Conservation (phyloP, 495 filamentous ascomycete species). For the Polyplosphaeria fusca region DNA sequence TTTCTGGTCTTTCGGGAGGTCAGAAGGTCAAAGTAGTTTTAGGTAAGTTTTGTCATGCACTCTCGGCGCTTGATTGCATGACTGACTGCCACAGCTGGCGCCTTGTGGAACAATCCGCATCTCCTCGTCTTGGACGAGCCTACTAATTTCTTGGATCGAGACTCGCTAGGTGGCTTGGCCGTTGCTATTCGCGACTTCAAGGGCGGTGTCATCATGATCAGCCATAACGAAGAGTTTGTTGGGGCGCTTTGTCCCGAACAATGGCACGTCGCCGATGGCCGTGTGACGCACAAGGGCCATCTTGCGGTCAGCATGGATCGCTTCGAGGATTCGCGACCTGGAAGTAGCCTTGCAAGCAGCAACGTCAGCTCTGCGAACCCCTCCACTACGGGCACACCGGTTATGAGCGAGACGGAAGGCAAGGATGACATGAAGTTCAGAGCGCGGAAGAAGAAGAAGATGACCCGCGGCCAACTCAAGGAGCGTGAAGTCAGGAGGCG, state of each 20-base stretch:
- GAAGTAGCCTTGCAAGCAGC: constrained; percentile 50
- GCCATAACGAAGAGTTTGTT: constrained; percentile 98
- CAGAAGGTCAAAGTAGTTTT: constrained; percentile 99
- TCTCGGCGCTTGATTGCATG: constrained; percentile 50
- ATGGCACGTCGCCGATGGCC: constrained; percentile 87
- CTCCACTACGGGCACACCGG: constrained; percentile 63
- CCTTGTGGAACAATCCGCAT: constrained; percentile 98
- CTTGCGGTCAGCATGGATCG: constrained; percentile 68
- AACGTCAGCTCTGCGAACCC: constrained; percentile 54
- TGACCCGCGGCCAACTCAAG: constrained; percentile 93
- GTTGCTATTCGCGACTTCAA: constrained; percentile 97
- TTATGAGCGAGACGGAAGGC: constrained; percentile 79
- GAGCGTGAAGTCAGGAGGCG: constrained; percentile 83
- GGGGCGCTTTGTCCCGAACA: constrained; percentile 91
- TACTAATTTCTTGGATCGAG: constrained; percentile 98
- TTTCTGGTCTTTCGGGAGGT: constrained; percentile 94
- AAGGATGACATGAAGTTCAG: constrained; percentile 83
- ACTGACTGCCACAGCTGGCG: constrained; percentile 23
- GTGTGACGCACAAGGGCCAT: constrained; percentile 77
- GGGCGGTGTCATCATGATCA: constrained; percentile 98
- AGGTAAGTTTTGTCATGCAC: constrained; percentile 44
- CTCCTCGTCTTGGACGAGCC: constrained; percentile 96
- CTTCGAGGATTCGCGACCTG: constrained; percentile 78
- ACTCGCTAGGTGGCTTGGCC: constrained; percentile 90
- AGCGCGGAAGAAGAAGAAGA: constrained; percentile 97